Percentiles rank a stretch among this genome's conserved stretches.
phyloP scores from a whole-genome alignment of 805 yeast species.

The Wickerhamiella brachini region DNA sequence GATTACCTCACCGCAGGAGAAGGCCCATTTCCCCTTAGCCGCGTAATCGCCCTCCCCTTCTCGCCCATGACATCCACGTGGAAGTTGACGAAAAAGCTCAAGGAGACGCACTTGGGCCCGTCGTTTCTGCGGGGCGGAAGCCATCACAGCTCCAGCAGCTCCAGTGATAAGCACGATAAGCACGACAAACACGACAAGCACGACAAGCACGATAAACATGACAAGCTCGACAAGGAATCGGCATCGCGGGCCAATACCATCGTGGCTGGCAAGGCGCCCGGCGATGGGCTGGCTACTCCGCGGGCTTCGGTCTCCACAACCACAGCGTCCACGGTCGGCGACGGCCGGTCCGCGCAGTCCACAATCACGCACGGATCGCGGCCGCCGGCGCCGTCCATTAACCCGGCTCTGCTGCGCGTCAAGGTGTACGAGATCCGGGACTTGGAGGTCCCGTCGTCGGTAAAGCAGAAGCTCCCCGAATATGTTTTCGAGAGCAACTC shows the following conservation, averaged over 20 bases:
- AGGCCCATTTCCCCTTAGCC: background rate
- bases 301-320: slow-evolving; percentile 22
- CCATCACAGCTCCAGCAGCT: background rate
- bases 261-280: slow-evolving; percentile 1
- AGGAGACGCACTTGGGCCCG: slow-evolving; percentile 27
- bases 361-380: slow-evolving; percentile 16
- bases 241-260: slow-evolving; percentile 1
- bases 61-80: slow-evolving; percentile 22
- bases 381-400: slow-evolving; percentile 15
- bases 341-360: background rate
- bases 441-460: slow-evolving; percentile 32
- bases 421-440: slow-evolving; percentile 30
- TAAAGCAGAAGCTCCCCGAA: slow-evolving; percentile 22
- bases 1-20: background rate
- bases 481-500: slow-evolving; percentile 29
- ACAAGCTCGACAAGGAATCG: background rate
- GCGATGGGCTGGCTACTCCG: slow-evolving; percentile 16
- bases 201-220: background rate
- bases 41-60: background rate
- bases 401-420: slow-evolving; percentile 33
- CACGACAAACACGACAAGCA: background rate
- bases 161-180: background rate
- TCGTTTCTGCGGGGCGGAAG: slow-evolving; percentile 14
- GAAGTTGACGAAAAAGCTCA: slow-evolving; percentile 35
- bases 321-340: slow-evolving; percentile 12